Percentiles rank a stretch among this genome's conserved stretches.
Evolutionary conservation across 257 asterid species (phyloP).

Genomic region (Petunia axillaris): DNA sequence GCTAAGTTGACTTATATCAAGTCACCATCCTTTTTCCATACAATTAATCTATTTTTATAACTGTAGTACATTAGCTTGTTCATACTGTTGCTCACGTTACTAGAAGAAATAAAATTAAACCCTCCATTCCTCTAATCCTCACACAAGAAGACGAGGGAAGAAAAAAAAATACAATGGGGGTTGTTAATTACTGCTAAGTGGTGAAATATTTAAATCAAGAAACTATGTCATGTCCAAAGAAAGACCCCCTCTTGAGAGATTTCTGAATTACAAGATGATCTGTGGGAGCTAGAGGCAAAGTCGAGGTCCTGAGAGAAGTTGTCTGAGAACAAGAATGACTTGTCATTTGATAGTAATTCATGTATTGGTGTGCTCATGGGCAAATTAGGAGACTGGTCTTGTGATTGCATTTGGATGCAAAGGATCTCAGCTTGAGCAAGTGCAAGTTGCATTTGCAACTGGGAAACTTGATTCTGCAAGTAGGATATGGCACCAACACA

Average conservation of each 20-base stretch:
- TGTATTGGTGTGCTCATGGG: conserved; percentile 8
- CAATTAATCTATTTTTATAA: background rate
- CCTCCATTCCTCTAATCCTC: background rate
- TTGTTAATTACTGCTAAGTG: background rate
- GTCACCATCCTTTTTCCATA: conserved; percentile 42
- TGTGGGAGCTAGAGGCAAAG: conserved; percentile 24
- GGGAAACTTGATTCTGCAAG: conserved; percentile 24
- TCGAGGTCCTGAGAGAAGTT: conserved; percentile 39
- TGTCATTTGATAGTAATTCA: conserved; percentile 23
- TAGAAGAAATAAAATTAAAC: background rate
- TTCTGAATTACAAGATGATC: conserved; percentile 38
- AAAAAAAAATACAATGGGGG: background rate
- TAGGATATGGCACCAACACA: conserved; percentile 30
- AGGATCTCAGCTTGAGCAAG: conserved; percentile 31
- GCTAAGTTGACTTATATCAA: conserved; percentile 49
- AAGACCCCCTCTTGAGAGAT: conserved; percentile 49
- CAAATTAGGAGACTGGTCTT: background rate
- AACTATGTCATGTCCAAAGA: conserved; percentile 54
- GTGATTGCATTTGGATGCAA: conserved; percentile 14
- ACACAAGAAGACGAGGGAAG: background rate
- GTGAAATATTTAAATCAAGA: conserved; percentile 31
- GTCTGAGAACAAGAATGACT: conserved; percentile 32
- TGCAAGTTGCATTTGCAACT: conserved; percentile 25
- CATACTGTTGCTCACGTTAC: background rate
- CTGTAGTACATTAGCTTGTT: background rate